A percentile compares a stretch with the other conserved stretches of the same genome.
These are phyloP conservation scores for Drechmeria coniospora DNA, from an alignment of 2,329 filamentous ascomycete species.

Conservation along the genomic window DNA sequence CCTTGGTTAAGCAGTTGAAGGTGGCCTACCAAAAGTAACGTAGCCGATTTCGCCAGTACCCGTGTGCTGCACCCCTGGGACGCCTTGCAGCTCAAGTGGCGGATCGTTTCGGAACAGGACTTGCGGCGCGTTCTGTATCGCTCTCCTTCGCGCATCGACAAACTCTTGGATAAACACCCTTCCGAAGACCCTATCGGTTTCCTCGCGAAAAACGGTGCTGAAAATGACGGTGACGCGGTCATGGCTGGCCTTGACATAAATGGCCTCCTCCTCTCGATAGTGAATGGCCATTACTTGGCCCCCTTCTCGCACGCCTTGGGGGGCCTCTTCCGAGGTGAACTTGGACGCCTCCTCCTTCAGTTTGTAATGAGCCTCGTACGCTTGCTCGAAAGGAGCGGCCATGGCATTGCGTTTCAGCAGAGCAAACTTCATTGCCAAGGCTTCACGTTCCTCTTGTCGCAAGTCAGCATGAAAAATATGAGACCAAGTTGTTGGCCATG, in stretches of 20 bases:
- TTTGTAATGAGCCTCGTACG: slow-evolving; percentile 82
- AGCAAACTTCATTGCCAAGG: slow-evolving; percentile 72
- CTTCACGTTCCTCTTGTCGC: slow-evolving; percentile 80
- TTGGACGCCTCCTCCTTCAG: slow-evolving; percentile 79
- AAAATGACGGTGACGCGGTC: slow-evolving; percentile 98
- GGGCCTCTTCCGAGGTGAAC: slow-evolving; percentile 86
- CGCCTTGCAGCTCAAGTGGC: slow-evolving; percentile 75
- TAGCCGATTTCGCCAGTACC: slow-evolving; percentile 84
- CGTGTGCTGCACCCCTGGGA: slow-evolving; percentile 64
- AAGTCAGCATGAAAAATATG: background rate
- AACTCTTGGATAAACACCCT: slow-evolving; percentile 99
- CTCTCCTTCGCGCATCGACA: slow-evolving; percentile 84
- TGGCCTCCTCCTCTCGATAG: slow-evolving; percentile 96
- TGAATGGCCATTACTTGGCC: slow-evolving; percentile 92
- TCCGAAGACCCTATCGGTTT: slow-evolving; percentile 92
- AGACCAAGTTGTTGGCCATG: background rate
- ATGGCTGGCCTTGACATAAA: slow-evolving; percentile 95
- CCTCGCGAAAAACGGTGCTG: slow-evolving; percentile 93
- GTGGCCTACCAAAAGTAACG: slow-evolving; percentile 75
- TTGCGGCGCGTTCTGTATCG: slow-evolving; percentile 96
- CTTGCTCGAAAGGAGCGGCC: slow-evolving; percentile 95
- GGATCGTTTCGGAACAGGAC: slow-evolving; percentile 93
- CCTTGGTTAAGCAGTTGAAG: background rate
- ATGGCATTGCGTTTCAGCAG: slow-evolving; percentile 96
- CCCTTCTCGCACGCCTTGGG: slow-evolving; percentile 77